These are phyloP conservation scores for Carpinus viminea DNA, from an alignment of 306 rosid species.

Conservation along the genomic window DNA sequence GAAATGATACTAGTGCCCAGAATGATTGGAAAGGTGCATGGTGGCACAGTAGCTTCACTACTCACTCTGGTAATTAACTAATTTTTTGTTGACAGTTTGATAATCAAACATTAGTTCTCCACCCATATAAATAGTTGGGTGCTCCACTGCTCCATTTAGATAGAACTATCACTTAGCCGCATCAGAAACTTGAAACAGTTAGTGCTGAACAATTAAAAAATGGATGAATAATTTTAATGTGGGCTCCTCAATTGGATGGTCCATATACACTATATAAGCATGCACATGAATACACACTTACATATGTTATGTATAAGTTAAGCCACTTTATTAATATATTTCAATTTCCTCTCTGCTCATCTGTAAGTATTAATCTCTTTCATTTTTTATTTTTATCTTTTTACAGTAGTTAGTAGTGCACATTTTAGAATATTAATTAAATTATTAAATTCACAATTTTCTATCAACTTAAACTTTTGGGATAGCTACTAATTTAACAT, in stretches of 20 bases:
- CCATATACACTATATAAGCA: constrained; percentile 19
- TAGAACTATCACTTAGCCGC: constrained; percentile 15
- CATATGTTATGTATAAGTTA: constrained; percentile 9
- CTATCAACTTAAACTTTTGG: no score
- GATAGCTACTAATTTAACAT: no score
- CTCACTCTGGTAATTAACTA: constrained; percentile 67
- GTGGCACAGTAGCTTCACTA: constrained; percentile 91
- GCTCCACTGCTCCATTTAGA: constrained; percentile 30
- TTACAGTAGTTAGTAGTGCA: neutral
- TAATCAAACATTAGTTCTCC: constrained; percentile 2
- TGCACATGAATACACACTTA: neutral
- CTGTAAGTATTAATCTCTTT: constrained; percentile 23
- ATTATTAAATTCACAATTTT: no score
- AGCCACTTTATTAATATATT: constrained; percentile 10
- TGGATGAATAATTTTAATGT: neutral
- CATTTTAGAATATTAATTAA: no score
- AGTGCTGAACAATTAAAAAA: constrained; percentile 17
- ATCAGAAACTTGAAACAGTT: constrained; percentile 14
- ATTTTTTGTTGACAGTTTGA: constrained; percentile 15
- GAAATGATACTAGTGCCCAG: constrained; percentile 80
- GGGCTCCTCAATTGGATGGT: constrained; percentile 14
- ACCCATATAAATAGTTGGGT: constrained; percentile 7
- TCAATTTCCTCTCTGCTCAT: constrained; percentile 3
- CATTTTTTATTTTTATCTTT: neutral
- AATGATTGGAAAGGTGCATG: constrained; percentile 98